These are phyloP conservation scores for Neurospora sp. DNA, from an alignment of 495 filamentous ascomycete species.

Conservation along the genomic window DNA sequence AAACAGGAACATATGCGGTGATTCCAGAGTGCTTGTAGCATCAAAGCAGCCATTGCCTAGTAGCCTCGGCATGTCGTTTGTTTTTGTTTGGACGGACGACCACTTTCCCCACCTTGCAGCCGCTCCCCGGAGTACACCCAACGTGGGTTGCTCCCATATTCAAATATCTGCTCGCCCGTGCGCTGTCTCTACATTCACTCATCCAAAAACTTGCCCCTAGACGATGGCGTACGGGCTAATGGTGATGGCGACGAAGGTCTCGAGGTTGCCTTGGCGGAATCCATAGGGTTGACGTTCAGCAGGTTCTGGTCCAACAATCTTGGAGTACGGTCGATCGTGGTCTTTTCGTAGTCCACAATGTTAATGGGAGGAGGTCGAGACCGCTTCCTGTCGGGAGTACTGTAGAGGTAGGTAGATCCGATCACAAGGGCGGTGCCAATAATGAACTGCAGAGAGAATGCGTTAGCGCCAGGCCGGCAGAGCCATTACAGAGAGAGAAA, in stretches of 20 bases:
- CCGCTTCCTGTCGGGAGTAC: conserved; percentile 42
- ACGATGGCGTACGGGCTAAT: conserved; percentile 35
- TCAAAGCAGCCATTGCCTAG: neutral
- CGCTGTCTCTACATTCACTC: conserved; percentile 15
- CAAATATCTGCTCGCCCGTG: neutral
- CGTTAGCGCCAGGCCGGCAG: conserved; percentile 1
- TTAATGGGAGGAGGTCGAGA: conserved; percentile 62
- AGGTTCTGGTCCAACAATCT: conserved; percentile 21
- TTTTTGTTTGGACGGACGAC: neutral
- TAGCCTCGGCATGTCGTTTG: neutral
- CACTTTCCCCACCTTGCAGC: neutral
- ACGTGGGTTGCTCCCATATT: neutral
- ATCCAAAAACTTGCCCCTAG: conserved; percentile 28
- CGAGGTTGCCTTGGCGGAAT: conserved; percentile 51
- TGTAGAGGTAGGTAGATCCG: conserved; percentile 77
- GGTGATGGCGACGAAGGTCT: conserved; percentile 61
- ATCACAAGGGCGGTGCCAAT: conserved; percentile 69
- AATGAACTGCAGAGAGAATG: conserved; percentile 50
- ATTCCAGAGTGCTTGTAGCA: neutral
- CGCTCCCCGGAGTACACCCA: neutral
- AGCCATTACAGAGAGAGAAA: neutral
- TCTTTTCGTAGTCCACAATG: conserved; percentile 70
- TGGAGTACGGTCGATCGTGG: conserved; percentile 37
- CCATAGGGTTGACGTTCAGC: conserved; percentile 25
- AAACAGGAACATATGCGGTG: neutral